Percentiles rank a stretch among this genome's conserved stretches.
These are phyloP conservation scores for Aspergillus transmontanensis DNA, from an alignment of 2,329 filamentous ascomycete genomes.

Conservation along the genomic window DNA sequence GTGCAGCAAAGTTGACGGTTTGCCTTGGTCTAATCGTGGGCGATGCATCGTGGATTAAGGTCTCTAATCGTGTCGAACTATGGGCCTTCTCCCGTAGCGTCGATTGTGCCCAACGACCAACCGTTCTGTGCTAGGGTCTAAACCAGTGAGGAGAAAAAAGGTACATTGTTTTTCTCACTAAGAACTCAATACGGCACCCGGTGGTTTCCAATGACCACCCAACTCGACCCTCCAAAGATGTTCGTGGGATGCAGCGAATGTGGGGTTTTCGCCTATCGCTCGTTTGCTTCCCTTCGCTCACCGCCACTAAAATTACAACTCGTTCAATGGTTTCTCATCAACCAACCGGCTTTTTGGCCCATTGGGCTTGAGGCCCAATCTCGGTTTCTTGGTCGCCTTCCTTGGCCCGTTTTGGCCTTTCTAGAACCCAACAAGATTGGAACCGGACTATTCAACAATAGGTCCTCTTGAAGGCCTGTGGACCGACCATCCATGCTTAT, in stretches of 20 bases:
- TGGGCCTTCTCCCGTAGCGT: slow-evolving; percentile 8
- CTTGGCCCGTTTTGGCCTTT: slow-evolving; percentile 15
- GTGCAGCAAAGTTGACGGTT: slow-evolving; percentile 9
- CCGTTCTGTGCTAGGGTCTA: slow-evolving; percentile 6
- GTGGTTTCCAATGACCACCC: slow-evolving; percentile 13
- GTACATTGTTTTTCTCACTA: background rate
- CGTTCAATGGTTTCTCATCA: slow-evolving; percentile 3
- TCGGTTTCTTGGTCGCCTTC: slow-evolving; percentile 3
- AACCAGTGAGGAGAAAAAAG: background rate
- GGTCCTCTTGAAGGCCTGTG: background rate
- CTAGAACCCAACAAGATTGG: slow-evolving; percentile 19
- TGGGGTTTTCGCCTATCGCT: slow-evolving; percentile 29
- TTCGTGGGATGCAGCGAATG: slow-evolving; percentile 19
- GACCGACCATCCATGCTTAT: slow-evolving; percentile 12
- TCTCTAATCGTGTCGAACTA: slow-evolving; percentile 2
- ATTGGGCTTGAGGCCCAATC: slow-evolving; percentile 13
- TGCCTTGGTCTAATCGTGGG: slow-evolving; percentile 5
- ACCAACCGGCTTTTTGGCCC: slow-evolving; percentile 11
- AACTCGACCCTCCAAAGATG: slow-evolving; percentile 9
- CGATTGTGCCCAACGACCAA: slow-evolving; percentile 14
- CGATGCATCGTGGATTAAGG: slow-evolving; percentile 11
- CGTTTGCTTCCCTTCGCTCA: slow-evolving; percentile 22
- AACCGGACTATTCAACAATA: slow-evolving; percentile 4
- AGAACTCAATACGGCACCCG: background rate
- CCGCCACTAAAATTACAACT: slow-evolving; percentile 23